Base-by-base conservation (phyloP, 2,329 filamentous ascomycete genomes). In the Colletotrichum sansevieriae region DNA sequence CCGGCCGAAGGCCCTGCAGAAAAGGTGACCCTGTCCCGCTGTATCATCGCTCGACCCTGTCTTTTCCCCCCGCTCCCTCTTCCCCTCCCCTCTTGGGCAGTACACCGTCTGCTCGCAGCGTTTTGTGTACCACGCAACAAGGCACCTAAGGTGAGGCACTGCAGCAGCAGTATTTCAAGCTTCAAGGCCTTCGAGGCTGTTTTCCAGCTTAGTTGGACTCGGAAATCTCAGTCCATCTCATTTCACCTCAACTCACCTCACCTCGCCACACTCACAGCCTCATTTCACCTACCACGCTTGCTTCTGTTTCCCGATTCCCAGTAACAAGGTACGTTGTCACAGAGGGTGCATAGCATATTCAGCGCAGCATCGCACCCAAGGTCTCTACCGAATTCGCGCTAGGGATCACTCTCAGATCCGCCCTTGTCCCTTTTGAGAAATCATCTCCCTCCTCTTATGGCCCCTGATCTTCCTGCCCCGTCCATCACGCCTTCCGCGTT, bases 401-500 rank as follows among this genome's bases (percentile, higher is more conserved):
- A 64, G 47, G 60, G 49, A 68, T 65, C 62, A 49, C 49, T 61
- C 49, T 52, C 62, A 68, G 62, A 68, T 65, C 54, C 47, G 55
- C 55, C 49, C 62, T 65, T 68, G 39, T n/a, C 55, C 62, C 60
- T 11, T 65, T 61, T 47, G 47, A 60, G 49, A 61, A 35, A 51
- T 39, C 55, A 39, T 47, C 54, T 55, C 61, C 64, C 25, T 59
- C 47, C 39, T 54, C 47, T 52, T 41, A 49, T 57, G 44, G 18
- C 12, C 54, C 43, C 62, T 49, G 65, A 60, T 52, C 37, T 46
- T 68, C 29, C 44, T 49, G 44, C 59, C 60, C 65, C 37, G 35
- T 49, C 59, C 52, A 43, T 68, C 60, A 64, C 60, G 65, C 65
- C 65, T 68, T 58, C 52, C 59, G 65, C 46, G 63, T 67, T 43